phyloP scores from a whole-genome alignment of 768 basidiomycete species.

The Tephrocybe rancida region DNA sequence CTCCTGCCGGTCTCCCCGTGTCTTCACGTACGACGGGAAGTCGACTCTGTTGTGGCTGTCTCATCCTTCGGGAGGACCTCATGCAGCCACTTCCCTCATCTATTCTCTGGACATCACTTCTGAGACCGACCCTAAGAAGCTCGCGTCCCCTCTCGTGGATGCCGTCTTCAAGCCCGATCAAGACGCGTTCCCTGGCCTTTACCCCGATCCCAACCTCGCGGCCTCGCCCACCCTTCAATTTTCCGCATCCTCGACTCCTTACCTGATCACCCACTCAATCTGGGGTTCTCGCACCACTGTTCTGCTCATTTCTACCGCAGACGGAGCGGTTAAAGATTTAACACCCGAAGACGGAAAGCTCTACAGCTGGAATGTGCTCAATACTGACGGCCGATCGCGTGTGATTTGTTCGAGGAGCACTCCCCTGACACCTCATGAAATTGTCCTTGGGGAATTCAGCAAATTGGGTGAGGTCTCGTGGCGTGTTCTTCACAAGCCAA shows the following conservation, averaged over 20 bases:
- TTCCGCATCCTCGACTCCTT: constrained; percentile 14
- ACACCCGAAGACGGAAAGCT: constrained; percentile 37
- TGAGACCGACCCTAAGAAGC: constrained; percentile 3
- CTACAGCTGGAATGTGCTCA: constrained; percentile 59
- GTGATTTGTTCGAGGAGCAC: constrained; percentile 55
- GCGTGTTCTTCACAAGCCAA: constrained; percentile 45
- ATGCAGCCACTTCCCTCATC: constrained; percentile 56
- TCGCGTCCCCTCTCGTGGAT: constrained; percentile 37
- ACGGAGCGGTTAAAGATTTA: constrained; percentile 45
- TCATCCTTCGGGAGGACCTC: constrained; percentile 57
- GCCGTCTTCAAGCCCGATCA: constrained; percentile 38
- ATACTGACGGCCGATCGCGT: constrained; percentile 43
- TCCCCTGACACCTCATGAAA: constrained; percentile 45
- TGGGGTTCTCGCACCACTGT: constrained; percentile 59
- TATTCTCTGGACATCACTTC: constrained; percentile 42
- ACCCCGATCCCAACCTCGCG: constrained; percentile 50
- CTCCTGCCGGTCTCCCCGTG: constrained; percentile 63
- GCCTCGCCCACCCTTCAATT: constrained; percentile 39
- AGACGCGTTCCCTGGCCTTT: constrained; percentile 64
- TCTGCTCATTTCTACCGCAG: constrained; percentile 42
- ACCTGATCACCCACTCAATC: constrained; percentile 47
- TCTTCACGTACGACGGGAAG: constrained; percentile 28
- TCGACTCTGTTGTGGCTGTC: constrained; percentile 55
- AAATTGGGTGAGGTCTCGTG: constrained; percentile 27
- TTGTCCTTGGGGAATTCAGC: constrained; percentile 47